Evolutionary conservation across 192 early-diverging fungal genomes (phyloP), one percentile per base, ranked within the genome.

Genomic region (Podila epicladia): DNA sequence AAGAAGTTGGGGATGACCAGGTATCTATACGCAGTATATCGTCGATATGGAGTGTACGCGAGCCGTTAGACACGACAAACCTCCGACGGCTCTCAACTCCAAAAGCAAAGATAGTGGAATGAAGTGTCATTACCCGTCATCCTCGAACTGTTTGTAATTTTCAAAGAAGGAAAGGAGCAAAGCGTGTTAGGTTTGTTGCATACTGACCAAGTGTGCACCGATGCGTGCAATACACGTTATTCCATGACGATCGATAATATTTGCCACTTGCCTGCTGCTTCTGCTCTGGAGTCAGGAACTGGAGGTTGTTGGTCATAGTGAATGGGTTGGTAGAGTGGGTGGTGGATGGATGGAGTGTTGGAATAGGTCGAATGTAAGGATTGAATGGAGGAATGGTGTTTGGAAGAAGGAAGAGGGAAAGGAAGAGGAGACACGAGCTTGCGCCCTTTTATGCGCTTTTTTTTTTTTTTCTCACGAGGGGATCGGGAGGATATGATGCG

Each of bases 1-100:
- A 93, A 94, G 76, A 93, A 94, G 82, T 93, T 67, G 9, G 83
- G 84, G 33, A 94, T 87, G 59, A 88, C 91, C 2, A 92, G 83
- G 59, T 86, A 94, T 24, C 93, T 89, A 59, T 57, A 8, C 29
- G 35, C 35, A 37, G 12, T 5, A 29, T 2, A 22, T 9, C 3
- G 15, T 45, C 41, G 41, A 45, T 45, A 15, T 45, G 12, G 41
- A 41, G 41, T 37, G 41, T 11, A 45, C 15, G 4, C 35, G 35
- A 15, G 4, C 41, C 41, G 41, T 45, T 45, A 45, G 41, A 15
- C 41, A 12, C 11, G 15, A 17, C 41, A 45, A 45, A 45, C 15
- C 41, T 45, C 41, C 41, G 41, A 29, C 41, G 28, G 51, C 11
- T 50, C 22, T 53, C 45, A 37, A 37, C 8, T 9, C 35, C 9